Conservation (phyloP, 2,329 filamentous ascomycete species). For the Mollisia scopiformis region DNA sequence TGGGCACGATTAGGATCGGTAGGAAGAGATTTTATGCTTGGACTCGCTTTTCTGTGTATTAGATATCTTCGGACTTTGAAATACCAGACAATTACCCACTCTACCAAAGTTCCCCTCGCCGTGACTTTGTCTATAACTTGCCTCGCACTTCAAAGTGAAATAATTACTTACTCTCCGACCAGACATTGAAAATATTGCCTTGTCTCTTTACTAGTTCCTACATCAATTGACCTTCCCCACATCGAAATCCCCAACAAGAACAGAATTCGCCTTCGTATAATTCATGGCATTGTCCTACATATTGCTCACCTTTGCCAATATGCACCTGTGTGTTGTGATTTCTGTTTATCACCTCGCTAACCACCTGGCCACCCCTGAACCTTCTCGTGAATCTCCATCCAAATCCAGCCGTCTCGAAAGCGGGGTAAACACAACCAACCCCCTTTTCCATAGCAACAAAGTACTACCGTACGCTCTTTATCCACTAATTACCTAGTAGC, state of each 20-base stretch:
- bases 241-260: too few relatives aligned
- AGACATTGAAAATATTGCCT: too few relatives aligned
- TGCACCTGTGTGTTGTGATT: too few relatives aligned
- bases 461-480: too few relatives aligned
- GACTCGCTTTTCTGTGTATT: constrained; percentile 41
- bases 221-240: background rate
- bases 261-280: too few relatives aligned
- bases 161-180: background rate
- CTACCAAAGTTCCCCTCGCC: constrained; percentile 24
- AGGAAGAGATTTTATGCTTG: constrained; percentile 26
- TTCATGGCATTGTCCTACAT: background rate
- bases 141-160: too few relatives aligned
- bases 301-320: background rate
- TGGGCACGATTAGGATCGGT: constrained; percentile 5
- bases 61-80: constrained; percentile 36
- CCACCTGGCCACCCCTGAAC: background rate
- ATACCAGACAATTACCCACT: constrained; percentile 41
- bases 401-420: background rate
- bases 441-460: background rate
- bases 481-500: background rate
- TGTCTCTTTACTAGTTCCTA: background rate
- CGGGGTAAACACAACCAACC: background rate
- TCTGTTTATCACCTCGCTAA: background rate
- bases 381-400: background rate
- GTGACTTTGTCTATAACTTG: background rate